A percentile compares a stretch with the other conserved stretches of the same genome.
Evolutionary conservation across 768 basidiomycete genomes (phyloP).

Genomic region (Boletus rubescentipes): DNA sequence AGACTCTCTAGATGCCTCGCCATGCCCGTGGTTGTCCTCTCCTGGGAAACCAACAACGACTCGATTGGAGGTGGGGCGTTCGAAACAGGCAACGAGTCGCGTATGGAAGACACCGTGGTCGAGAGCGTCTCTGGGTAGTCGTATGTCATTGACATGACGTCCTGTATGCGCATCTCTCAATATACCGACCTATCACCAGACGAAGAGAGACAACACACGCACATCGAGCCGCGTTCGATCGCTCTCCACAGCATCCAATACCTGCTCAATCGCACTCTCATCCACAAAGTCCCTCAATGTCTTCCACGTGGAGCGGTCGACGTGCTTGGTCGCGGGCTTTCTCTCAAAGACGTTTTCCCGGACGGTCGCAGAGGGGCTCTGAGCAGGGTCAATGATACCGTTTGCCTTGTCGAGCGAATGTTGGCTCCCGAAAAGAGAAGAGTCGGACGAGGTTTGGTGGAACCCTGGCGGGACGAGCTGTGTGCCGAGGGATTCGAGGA

Average conservation of each 20-base stretch:
- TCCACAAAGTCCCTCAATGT: slow-evolving; percentile 84
- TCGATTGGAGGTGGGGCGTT: slow-evolving; percentile 43
- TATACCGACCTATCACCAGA: neutral
- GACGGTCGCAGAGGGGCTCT: slow-evolving; percentile 33
- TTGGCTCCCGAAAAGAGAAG: slow-evolving; percentile 81
- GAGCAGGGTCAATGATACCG: slow-evolving; percentile 39
- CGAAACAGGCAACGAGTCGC: slow-evolving; percentile 46
- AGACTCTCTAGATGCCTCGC: slow-evolving; percentile 71
- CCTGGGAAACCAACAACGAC: slow-evolving; percentile 46
- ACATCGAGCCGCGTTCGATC: slow-evolving; percentile 71
- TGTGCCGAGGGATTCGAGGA: slow-evolving; percentile 69
- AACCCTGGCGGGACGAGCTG: slow-evolving; percentile 80
- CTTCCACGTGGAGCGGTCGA: slow-evolving; percentile 69
- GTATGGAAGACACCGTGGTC: slow-evolving; percentile 55
- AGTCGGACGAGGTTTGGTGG: slow-evolving; percentile 61
- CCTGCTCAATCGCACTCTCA: slow-evolving; percentile 77
- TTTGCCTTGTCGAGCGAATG: slow-evolving; percentile 46
- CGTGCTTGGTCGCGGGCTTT: slow-evolving; percentile 19
- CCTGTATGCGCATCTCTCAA: slow-evolving; percentile 38
- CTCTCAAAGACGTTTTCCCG: slow-evolving; percentile 21
- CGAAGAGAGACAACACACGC: slow-evolving; percentile 23
- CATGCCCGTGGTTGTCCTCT: slow-evolving; percentile 61
- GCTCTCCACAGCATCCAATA: slow-evolving; percentile 68
- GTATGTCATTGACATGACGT: slow-evolving; percentile 58
- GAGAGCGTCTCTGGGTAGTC: slow-evolving; percentile 66